phyloP scores from a whole-genome alignment of 2,329 filamentous ascomycete species.

The Allantophomopsis lycopodina region DNA sequence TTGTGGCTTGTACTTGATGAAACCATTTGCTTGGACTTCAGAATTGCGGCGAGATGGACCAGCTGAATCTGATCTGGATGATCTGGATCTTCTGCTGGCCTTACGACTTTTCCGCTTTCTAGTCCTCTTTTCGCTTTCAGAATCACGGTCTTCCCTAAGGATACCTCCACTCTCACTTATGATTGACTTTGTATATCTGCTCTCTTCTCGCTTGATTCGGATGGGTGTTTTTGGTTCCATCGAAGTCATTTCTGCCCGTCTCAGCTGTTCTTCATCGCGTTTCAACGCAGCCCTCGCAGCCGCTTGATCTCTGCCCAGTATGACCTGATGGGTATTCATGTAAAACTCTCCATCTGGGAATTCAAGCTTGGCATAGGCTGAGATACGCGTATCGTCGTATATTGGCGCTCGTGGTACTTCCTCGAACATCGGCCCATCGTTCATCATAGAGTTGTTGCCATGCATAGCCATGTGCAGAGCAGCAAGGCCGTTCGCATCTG shows the following conservation, averaged over 20 bases:
- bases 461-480: slow-evolving; percentile 5
- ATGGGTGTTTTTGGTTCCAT: slow-evolving; percentile 30
- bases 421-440: slow-evolving; percentile 5
- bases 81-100: slow-evolving; percentile 24
- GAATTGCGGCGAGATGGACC: slow-evolving; percentile 16
- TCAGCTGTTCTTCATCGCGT: slow-evolving; percentile 31
- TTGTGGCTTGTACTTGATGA: slow-evolving; percentile 36
- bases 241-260: slow-evolving; percentile 33
- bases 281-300: slow-evolving; percentile 35
- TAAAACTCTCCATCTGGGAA: slow-evolving; percentile 68
- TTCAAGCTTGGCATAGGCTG: slow-evolving; percentile 42
- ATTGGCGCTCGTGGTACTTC: slow-evolving; percentile 6
- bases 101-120: slow-evolving; percentile 29
- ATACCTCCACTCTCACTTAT: slow-evolving; percentile 59
- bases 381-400: slow-evolving; percentile 13
- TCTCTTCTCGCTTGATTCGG: slow-evolving; percentile 26
- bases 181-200: slow-evolving; percentile 39
- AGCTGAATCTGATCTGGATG: slow-evolving; percentile 26
- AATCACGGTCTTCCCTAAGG: slow-evolving; percentile 48
- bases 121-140: slow-evolving; percentile 36
- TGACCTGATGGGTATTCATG: slow-evolving; percentile 61
- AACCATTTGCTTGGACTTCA: slow-evolving; percentile 12
- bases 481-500: slow-evolving; percentile 1
- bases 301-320: slow-evolving; percentile 59
- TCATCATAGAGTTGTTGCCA: neutral